Base-by-base conservation (phyloP, 441 rosid species). In the Gossypium schwendimanii region DNA sequence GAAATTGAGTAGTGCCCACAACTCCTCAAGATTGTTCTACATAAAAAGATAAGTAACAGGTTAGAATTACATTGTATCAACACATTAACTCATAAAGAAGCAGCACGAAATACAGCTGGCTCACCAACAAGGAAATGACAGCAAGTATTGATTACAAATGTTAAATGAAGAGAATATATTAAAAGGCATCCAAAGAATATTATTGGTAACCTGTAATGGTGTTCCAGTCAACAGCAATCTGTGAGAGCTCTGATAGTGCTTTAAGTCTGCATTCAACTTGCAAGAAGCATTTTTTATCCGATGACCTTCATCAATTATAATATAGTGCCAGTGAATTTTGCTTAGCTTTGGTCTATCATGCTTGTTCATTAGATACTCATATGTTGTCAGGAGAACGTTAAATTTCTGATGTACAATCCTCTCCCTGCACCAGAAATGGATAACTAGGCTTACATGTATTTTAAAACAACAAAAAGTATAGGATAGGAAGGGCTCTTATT, bases 281-380 rank as follows among this genome's bases (percentile, higher is more conserved):
- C 47, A 41, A 41, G 47, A 41, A 41, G 47, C 47, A 41, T 41
- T 41, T 41, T 41, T 41, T 41, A 41, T 41, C 47, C 47, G 47
- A 41, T 41, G 47, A 41, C 47, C 47, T 41, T 41, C 47, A 41
- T 41, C 47, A 41, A 41, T 41, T 41, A 41, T 41, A 41, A 41
- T 41, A 41, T 41, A 41, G 14, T 41, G 47, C 47, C 47, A 41
- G 47, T 10, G 14, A 41, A 41, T 41, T 41, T 41, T 41, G 47
- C 47, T 41, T 2, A 41, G 47, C 47, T 41, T 41, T 41, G 47
- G 47, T 41, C 47, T 41, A 41, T 41, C 47, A 41, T 41, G 96
- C 88, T 93, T 93, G 89, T 91, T 93, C 98, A 93, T 93, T 76
- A 93, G 84, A 84, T 90, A 93, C 79, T 93, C 98, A 72, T 93